Percentiles rank a stretch among this genome's conserved stretches.
These are phyloP conservation scores for Neoascochyta sp. DNA, from an alignment of 2,329 filamentous ascomycete species.

Conservation along the genomic window DNA sequence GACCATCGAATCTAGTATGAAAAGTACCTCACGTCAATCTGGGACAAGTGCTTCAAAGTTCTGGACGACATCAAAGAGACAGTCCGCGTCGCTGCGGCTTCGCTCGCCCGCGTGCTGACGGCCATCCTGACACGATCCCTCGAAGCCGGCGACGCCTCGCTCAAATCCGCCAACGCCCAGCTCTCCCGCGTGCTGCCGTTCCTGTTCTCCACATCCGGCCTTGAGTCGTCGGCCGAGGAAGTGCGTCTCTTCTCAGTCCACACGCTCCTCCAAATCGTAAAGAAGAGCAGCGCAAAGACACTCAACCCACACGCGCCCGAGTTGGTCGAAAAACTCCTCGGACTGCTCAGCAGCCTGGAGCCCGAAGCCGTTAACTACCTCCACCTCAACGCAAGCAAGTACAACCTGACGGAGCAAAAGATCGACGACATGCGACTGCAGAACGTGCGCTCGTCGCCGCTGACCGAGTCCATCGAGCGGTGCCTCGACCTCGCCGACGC, in stretches of 20 bases:
- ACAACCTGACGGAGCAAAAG: slow-evolving; percentile 80
- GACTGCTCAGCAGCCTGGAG: slow-evolving; percentile 81
- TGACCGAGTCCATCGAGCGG: slow-evolving; percentile 88
- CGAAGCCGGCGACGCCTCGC: slow-evolving; percentile 67
- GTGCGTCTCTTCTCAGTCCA: slow-evolving; percentile 76
- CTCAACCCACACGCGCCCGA: slow-evolving; percentile 76
- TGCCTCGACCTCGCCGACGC: slow-evolving; percentile 81
- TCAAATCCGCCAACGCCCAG: slow-evolving; percentile 70
- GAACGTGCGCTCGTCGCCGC: slow-evolving; percentile 78
- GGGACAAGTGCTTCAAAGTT: slow-evolving; percentile 82
- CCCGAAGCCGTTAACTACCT: slow-evolving; percentile 87
- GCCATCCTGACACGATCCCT: slow-evolving; percentile 81
- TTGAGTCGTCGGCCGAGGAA: slow-evolving; percentile 85
- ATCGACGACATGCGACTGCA: slow-evolving; percentile 84
- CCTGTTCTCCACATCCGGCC: slow-evolving; percentile 78
- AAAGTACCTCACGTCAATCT: slow-evolving; percentile 78
- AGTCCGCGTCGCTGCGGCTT: slow-evolving; percentile 75
- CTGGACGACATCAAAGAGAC: slow-evolving; percentile 94
- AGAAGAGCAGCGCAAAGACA: slow-evolving; percentile 73
- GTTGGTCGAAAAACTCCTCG: slow-evolving; percentile 76
- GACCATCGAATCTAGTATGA: slow-evolving; percentile 61
- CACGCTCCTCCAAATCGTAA: slow-evolving; percentile 83
- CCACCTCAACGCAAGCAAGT: slow-evolving; percentile 79
- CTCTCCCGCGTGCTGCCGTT: slow-evolving; percentile 86
- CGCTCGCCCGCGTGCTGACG: slow-evolving; percentile 78